Evolutionary conservation across 352 stramenopile genomes (phyloP).

Genomic region (Phytophthora chlamydospora): DNA sequence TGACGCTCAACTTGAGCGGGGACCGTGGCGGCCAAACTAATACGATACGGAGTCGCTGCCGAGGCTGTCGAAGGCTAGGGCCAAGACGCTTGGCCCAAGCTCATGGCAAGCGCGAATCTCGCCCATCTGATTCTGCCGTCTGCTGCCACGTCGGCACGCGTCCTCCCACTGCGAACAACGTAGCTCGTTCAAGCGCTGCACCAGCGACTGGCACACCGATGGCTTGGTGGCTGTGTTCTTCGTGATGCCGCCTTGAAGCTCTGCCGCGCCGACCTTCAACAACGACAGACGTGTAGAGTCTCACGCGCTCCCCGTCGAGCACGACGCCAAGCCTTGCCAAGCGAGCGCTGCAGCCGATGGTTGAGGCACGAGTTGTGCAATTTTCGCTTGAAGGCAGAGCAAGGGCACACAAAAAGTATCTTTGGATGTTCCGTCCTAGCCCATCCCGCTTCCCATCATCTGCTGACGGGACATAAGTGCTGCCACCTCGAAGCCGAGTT

Average conservation of each 20-base stretch:
- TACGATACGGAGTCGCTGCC: background rate
- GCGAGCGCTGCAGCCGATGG: conserved; percentile 11
- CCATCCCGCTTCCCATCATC: conserved; percentile 10
- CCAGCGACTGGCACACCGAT: too few species aligned
- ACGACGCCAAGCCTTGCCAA: conserved; percentile 6
- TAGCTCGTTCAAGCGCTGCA: too few species aligned
- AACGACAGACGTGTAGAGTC: background rate
- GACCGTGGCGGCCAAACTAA: background rate
- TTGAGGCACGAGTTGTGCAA: background rate
- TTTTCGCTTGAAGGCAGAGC: conserved; percentile 4
- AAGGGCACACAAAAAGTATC: conserved; percentile 23
- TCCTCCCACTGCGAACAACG: background rate
- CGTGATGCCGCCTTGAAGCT: conserved; percentile 2
- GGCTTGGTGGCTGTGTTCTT: conserved; percentile 9
- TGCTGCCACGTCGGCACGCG: conserved; percentile 1
- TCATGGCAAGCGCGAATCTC: background rate
- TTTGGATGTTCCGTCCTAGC: conserved; percentile 29
- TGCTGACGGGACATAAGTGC: too few species aligned
- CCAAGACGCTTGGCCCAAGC: too few species aligned
- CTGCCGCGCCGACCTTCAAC: conserved; percentile 14
- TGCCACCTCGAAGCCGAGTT: too few species aligned
- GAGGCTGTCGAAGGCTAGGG: too few species aligned
- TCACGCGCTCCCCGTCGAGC: background rate
- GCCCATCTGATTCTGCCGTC: background rate
- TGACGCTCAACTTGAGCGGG: background rate